phyloP scores from a whole-genome alignment of 768 basidiomycete species.

The Tephrocybe rancida region DNA sequence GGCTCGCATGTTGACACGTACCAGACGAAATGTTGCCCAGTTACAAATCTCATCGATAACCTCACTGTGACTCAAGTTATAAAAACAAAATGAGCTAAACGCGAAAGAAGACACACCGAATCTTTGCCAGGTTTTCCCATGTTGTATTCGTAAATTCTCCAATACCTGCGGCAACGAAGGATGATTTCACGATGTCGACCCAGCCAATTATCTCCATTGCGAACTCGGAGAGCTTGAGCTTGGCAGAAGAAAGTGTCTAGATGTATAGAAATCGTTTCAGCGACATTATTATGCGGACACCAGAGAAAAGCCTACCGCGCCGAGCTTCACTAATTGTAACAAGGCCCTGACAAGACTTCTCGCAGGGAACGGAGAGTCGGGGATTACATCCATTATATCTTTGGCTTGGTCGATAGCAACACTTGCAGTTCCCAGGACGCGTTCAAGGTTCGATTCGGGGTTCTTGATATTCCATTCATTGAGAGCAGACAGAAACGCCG shows the following conservation, averaged over 20 bases:
- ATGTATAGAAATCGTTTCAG: not conserved
- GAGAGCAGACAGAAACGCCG: constrained; percentile 7
- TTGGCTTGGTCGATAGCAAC: constrained; percentile 7
- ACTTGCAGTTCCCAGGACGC: constrained; percentile 5
- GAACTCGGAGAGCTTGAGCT: constrained; percentile 10
- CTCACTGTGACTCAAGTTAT: constrained; percentile 1
- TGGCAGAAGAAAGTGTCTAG: constrained; percentile 1
- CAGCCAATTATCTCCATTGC: constrained; percentile 13
- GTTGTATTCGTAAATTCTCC: constrained; percentile 11
- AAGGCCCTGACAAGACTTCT: constrained; percentile 8
- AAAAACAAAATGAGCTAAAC: not conserved
- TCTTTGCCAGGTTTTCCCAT: constrained; percentile 13
- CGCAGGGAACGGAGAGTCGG: constrained; percentile 14
- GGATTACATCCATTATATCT: constrained; percentile 5
- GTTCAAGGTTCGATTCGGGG: constrained; percentile 9
- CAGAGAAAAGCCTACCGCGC: constrained; percentile 7
- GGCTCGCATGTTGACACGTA: not conserved
- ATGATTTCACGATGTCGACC: constrained; percentile 8
- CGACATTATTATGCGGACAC: not conserved
- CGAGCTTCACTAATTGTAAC: constrained; percentile 10
- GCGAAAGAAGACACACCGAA: constrained; percentile 6
- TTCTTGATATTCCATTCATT: constrained; percentile 10
- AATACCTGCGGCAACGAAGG: constrained; percentile 4
- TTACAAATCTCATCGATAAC: constrained; percentile 16
- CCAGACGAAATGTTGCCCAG: constrained; percentile 15